phyloP scores from a whole-genome alignment of 169 alveolate genomes.

The Neospora caninum region DNA sequence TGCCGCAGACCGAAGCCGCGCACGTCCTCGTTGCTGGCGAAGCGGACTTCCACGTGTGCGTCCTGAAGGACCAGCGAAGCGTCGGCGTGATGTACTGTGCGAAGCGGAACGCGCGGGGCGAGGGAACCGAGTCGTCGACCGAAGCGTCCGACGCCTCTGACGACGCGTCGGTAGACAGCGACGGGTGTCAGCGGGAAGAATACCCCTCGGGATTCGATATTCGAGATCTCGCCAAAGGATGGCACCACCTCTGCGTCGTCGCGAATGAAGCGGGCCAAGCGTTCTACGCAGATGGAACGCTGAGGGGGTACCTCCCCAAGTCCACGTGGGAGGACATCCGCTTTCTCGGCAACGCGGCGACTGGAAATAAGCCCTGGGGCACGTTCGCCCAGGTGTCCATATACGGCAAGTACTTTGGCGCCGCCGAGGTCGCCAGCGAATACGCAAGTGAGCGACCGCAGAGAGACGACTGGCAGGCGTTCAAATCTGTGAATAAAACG shows the following conservation, averaged over 20 bases:
- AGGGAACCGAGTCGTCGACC: neutral
- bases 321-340: neutral
- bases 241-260: conserved; percentile 35
- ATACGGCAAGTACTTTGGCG: neutral
- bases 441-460: conserved; percentile 3
- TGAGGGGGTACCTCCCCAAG: neutral
- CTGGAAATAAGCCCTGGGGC: conserved; percentile 15
- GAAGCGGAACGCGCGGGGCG: neutral
- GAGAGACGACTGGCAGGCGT: neutral
- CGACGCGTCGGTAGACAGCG: neutral
- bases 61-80: conserved; percentile 27
- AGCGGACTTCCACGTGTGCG: conserved; percentile 15
- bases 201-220: conserved; percentile 36
- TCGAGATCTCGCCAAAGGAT: neutral
- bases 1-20: neutral
- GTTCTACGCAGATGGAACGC: conserved; percentile 23
- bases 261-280: neutral
- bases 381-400: neutral
- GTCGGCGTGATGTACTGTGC: neutral
- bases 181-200: neutral
- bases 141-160: neutral
- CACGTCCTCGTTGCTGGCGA: conserved; percentile 22
- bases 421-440: conserved; percentile 29
- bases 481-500: neutral
- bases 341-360: conserved; percentile 10